Base-by-base conservation (phyloP, 176 grass and related monocot species). In the Oryza glumipatula region DNA sequence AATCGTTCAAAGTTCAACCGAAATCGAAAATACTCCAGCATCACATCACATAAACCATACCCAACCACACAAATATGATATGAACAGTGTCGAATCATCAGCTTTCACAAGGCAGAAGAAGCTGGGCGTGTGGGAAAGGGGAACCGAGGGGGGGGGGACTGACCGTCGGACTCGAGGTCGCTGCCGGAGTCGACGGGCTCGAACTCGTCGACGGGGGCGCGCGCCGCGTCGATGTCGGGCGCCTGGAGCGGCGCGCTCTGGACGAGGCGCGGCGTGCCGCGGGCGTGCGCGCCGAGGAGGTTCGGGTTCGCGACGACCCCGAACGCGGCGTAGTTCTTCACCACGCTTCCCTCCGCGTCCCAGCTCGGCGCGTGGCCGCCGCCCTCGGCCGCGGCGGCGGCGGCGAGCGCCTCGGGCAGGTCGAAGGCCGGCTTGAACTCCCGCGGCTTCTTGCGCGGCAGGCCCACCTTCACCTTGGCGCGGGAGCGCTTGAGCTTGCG, bases 251-350 rank as follows among this genome's bases (percentile, higher is more conserved):
- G 2, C 23, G 84, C 63, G 65, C 79, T 85, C 86, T 90, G 89
- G 43, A 95, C 78, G 61, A 95, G 85, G 41, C 72, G 30, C 35
- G 87, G 82, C 17, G 96, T 92, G 63, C 93, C 90, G 49, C 90
- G 90, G 21, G 93, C 23, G 70, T 88, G 89, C 41, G 90, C 93
- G 26, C 96, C 88, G 51, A 92, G 85, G 12, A 95, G 30, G 74
- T 98, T 98, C 1, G 96, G 96, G 83, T 98, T 98, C 14, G 93
- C 74, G 23, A 98, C 91, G 21, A 98, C 89, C 32, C 96, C 93
- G 77, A 98, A 98, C 3, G 96, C 60, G 4, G 80, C 78, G 81
- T 98, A 98, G 88, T 98, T 98, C 83, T 88, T 90, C 36, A 98
- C 89, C 8, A 98, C 96, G 66, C 78, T 98, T 6, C 93, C 96